These are phyloP conservation scores for Calonectria leucothoes DNA, from an alignment of 2,329 filamentous ascomycete species.

Conservation along the genomic window DNA sequence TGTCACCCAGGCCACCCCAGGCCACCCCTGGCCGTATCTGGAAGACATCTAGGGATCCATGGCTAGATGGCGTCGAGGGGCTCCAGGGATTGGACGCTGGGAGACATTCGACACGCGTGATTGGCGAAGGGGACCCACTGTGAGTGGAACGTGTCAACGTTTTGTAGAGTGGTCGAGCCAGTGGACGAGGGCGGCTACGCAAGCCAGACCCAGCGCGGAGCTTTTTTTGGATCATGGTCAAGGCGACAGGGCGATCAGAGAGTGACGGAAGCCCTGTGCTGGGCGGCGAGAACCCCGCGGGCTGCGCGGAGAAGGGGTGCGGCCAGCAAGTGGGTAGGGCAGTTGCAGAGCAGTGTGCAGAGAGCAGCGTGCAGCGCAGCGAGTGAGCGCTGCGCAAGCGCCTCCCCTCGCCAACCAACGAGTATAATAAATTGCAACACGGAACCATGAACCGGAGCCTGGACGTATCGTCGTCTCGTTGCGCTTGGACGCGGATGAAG, in stretches of 20 bases:
- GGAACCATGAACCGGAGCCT: constrained; percentile 1
- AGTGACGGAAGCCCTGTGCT: neutral
- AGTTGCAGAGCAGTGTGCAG: neutral
- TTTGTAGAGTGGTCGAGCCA: constrained; percentile 1
- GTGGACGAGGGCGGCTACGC: neutral
- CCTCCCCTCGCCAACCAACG: neutral
- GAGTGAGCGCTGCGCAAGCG: neutral
- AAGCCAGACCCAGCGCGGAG: constrained; percentile 2
- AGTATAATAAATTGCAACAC: neutral
- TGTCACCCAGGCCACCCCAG: constrained; percentile 33
- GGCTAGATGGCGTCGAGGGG: constrained; percentile 16
- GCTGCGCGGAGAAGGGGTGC: neutral
- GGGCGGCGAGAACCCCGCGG: neutral
- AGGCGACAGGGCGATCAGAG: constrained; percentile 2
- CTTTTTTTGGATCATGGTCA: constrained; percentile 3
- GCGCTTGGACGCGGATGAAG: constrained; percentile 13
- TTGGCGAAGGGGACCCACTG: constrained; percentile 9
- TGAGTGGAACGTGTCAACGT: constrained; percentile 22
- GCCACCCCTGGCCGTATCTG: constrained; percentile 35
- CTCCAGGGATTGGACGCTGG: neutral
- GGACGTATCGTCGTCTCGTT: neutral
- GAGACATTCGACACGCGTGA: constrained; percentile 5
- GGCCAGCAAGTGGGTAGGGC: neutral
- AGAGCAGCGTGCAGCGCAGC: neutral
- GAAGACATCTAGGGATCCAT: constrained; percentile 14